Base-by-base conservation (phyloP, 2,329 filamentous ascomycete genomes). In the Ceratocystis colombiana region DNA sequence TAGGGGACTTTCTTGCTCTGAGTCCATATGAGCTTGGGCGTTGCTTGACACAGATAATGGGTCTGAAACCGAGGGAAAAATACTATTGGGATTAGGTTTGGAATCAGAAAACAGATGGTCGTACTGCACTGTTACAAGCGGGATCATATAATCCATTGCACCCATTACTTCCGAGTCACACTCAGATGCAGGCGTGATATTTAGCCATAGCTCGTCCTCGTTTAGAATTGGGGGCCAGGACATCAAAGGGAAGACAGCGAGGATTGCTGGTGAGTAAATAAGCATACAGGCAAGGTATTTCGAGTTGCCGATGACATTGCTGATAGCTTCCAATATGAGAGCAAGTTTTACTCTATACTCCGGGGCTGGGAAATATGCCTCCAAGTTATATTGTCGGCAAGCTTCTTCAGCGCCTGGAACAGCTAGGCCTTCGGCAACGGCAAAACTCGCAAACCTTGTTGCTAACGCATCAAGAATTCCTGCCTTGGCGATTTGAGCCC, bases 401-500 rank as follows among this genome's bases (percentile, higher is more conserved):
- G 80, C 73, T 1, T 79, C 72, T 64, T 86, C 84, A 3, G 86
- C 83, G 1, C 82, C 82, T 0, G 87, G 86, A 45, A 89, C 75
- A n/a, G 89, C 85, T 69, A 86, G 82, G 8, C 87, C 88, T 68
- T 85, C 80, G 5, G 82, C 79, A 1, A 88, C 84, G 53, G 88
- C 83, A 72, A 89, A 88, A 66, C 81, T 85, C 64, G 84, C 89
- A 67, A 97, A 76, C 70, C 86, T 86, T 4, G 84, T 81, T 30
- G 90, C 88, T 33, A 97, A 80, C 12, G 87, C 83, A 75, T 96
- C 90, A 44, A 97, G 78, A 30, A 96, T 80, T 5, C 89, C 89
- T 10, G 80, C 80, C 46, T 86, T 86, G 10, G 89, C 83, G 65
- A 97, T 45, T 10, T 62, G 55, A n/a, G 45, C 57, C 17, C 64